Percentiles rank a stretch among this genome's conserved stretches.
Conservation (phyloP, 1,139 yeast genomes). For the Zygoascus meyerae region DNA sequence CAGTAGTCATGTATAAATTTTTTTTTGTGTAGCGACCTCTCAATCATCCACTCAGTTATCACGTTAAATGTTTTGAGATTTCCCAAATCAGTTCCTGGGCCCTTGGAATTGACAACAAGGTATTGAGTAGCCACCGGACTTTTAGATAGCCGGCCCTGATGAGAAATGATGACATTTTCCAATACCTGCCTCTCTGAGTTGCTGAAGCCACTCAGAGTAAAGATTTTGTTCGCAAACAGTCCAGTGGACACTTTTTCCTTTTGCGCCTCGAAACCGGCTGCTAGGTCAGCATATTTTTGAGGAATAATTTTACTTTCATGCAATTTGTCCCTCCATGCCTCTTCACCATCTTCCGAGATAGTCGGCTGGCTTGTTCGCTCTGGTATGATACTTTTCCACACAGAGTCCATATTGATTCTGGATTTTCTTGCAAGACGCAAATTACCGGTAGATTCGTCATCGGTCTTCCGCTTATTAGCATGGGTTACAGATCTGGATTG, state of each 20-base stretch:
- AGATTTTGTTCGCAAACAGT: constrained; percentile 21
- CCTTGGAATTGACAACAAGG: constrained; percentile 29
- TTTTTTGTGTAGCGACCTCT: constrained; percentile 64
- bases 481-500: not conserved
- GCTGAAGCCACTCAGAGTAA: constrained; percentile 24
- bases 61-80: constrained; percentile 14
- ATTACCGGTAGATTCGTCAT: constrained; percentile 13
- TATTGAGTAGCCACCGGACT: constrained; percentile 12
- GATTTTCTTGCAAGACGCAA: constrained; percentile 5
- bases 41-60: constrained; percentile 77
- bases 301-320: not conserved
- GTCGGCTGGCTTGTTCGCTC: constrained; percentile 2
- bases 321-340: not conserved
- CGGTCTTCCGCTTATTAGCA: constrained; percentile 5
- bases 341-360: not conserved
- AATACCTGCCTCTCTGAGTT: constrained; percentile 22
- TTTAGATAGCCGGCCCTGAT: constrained; percentile 25
- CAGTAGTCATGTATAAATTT: constrained; percentile 57
- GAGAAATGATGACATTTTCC: constrained; percentile 36
- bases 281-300: constrained; percentile 2
- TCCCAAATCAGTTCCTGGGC: constrained; percentile 15
- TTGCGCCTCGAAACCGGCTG: not conserved
- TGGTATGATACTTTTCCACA: constrained; percentile 24
- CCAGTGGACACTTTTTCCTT: constrained; percentile 12
- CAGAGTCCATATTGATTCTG: constrained; percentile 14